Evolutionary conservation across 108 stramenopile species (phyloP).

Genomic region (Nitzschia putrida): DNA sequence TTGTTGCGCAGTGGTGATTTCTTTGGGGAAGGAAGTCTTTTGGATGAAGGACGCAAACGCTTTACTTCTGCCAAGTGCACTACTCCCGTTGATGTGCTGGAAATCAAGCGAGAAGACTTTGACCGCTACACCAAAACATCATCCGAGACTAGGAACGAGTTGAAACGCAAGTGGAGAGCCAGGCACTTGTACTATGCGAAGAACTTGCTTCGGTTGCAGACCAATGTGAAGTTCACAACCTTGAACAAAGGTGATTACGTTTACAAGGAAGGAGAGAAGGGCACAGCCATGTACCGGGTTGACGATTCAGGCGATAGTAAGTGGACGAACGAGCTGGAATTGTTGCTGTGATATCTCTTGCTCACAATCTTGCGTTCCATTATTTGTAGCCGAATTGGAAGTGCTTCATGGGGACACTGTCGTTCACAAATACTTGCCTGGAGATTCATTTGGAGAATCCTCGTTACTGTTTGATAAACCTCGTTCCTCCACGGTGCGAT

Average conservation of each 20-base stretch:
- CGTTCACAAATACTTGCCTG: conserved; percentile 54
- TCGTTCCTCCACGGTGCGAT: conserved; percentile 65
- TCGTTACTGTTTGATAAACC: conserved; percentile 63
- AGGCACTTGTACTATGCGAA: conserved; percentile 62
- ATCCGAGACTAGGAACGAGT: conserved; percentile 42
- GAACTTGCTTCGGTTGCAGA: conserved; percentile 63
- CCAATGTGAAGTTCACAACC: conserved; percentile 44
- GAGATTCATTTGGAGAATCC: conserved; percentile 77
- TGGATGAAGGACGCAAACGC: conserved; percentile 51
- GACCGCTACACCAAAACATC: conserved; percentile 51
- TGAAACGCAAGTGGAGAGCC: conserved; percentile 62
- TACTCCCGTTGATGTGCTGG: conserved; percentile 76
- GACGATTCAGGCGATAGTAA: conserved; percentile 57
- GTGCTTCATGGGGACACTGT: conserved; percentile 48
- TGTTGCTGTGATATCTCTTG: background rate
- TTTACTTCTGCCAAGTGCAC: conserved; percentile 69
- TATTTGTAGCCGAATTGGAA: conserved; percentile 32
- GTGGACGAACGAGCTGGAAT: background rate
- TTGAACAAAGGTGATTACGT: conserved; percentile 66
- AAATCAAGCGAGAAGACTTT: conserved; percentile 69
- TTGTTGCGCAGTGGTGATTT: conserved; percentile 74
- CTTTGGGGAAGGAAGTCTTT: conserved; percentile 79
- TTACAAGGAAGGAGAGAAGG: conserved; percentile 69
- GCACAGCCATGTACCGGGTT: conserved; percentile 67
- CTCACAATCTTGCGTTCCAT: background rate